Conservation (phyloP, 2,329 filamentous ascomycete genomes). For the Pseudogymnoascus sp. region DNA sequence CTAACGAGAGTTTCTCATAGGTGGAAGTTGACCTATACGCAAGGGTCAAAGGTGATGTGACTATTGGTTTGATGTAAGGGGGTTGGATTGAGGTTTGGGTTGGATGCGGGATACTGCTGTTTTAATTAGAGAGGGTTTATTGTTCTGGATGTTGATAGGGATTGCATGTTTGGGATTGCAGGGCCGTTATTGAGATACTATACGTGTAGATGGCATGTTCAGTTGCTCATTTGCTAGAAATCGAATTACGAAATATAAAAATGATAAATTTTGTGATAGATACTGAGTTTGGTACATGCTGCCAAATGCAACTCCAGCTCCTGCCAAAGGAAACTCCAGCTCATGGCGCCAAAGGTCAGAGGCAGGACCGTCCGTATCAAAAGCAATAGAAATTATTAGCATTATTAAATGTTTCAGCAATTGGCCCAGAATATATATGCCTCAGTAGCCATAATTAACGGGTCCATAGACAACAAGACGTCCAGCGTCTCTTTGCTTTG, state of each 20-base stretch:
- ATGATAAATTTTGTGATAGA: neutral
- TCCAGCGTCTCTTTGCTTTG: too few relatives aligned
- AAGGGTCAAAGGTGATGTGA: conserved; percentile 30
- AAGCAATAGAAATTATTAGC: too few relatives aligned
- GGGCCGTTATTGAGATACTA: neutral
- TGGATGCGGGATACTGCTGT: neutral
- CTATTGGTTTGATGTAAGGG: conserved; percentile 33
- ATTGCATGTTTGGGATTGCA: neutral
- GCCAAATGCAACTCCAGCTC: too few relatives aligned
- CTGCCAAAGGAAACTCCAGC: too few relatives aligned
- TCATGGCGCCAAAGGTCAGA: too few relatives aligned
- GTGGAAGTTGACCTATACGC: conserved; percentile 29
- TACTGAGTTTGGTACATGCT: too few relatives aligned
- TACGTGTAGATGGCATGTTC: neutral
- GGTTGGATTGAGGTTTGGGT: neutral
- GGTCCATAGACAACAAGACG: too few relatives aligned
- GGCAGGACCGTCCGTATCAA: too few relatives aligned
- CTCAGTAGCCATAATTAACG: too few relatives aligned
- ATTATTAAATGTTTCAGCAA: too few relatives aligned
- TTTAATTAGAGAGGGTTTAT: neutral
- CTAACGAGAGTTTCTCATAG: conserved; percentile 14
- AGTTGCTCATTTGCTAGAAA: neutral
- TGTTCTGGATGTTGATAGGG: neutral
- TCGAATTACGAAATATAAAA: neutral
- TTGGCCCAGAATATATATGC: too few relatives aligned